Evolutionary conservation across 1,284 basidiomycete species (phyloP).

Genomic region (Leucoagaricus sp.): DNA sequence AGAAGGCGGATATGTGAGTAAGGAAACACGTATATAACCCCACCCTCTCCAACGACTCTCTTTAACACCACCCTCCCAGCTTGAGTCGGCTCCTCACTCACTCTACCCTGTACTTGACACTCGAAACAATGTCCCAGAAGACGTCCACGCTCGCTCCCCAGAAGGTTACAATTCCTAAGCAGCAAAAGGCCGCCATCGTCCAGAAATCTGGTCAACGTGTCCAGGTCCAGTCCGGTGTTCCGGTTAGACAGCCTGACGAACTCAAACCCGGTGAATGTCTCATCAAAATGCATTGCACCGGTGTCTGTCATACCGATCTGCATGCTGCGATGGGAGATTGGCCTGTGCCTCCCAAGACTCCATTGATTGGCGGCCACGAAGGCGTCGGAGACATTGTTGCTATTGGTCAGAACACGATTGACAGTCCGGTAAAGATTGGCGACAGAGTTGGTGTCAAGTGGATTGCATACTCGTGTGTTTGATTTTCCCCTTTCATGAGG

Average conservation of each 20-base stretch:
- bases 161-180: constrained; percentile 51
- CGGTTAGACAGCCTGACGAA: constrained; percentile 63
- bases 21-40: no score
- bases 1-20: no score
- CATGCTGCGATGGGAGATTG: constrained; percentile 75
- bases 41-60: background rate
- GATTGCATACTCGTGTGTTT: constrained; percentile 66
- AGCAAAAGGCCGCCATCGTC: constrained; percentile 66
- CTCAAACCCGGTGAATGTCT: constrained; percentile 83
- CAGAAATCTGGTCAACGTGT: constrained; percentile 43
- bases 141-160: background rate
- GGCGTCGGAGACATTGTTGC: constrained; percentile 79
- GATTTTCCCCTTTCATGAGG: background rate
- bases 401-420: constrained; percentile 65
- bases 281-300: constrained; percentile 75
- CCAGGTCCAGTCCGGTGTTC: constrained; percentile 49
- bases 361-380: constrained; percentile 87
- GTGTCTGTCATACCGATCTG: constrained; percentile 79
- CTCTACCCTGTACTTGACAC: background rate
- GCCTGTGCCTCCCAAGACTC: constrained; percentile 67
- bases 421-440: constrained; percentile 69
- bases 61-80: background rate
- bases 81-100: background rate
- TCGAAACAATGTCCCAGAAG: constrained; percentile 7
- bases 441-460: constrained; percentile 90